Percentiles rank a stretch among this genome's conserved stretches.
These are phyloP conservation scores for Parachlorella kessleri DNA, from an alignment of 139 green algal genomes.

Conservation along the genomic window DNA sequence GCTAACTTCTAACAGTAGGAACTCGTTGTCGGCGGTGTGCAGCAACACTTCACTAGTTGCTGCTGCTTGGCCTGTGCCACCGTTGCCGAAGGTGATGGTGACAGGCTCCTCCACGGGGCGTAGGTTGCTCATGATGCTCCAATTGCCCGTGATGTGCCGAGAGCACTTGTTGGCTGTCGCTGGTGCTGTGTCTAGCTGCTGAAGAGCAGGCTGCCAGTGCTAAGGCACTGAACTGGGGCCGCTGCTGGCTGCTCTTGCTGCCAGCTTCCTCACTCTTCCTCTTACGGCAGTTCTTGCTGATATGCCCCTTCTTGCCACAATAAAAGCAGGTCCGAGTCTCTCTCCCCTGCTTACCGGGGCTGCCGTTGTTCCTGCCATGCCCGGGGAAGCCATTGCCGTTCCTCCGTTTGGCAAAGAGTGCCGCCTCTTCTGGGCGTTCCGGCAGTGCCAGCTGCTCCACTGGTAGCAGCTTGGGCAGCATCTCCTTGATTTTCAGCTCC, in stretches of 20 bases:
- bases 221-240: neutral
- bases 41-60: neutral
- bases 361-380: neutral
- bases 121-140: neutral
- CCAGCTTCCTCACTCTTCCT: neutral
- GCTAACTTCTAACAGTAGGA: neutral
- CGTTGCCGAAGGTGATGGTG: constrained; percentile 22
- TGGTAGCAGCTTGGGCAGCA: neutral
- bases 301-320: neutral
- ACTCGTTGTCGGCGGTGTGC: neutral
- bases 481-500: neutral
- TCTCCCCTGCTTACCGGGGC: neutral
- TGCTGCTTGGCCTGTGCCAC: neutral
- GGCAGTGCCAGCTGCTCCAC: neutral
- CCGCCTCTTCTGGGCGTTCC: neutral
- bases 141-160: neutral
- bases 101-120: neutral
- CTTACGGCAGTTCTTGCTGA: neutral
- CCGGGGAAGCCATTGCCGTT: neutral
- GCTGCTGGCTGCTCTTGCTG: constrained; percentile 1
- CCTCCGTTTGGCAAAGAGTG: neutral
- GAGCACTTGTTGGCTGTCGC: neutral
- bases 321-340: neutral
- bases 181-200: neutral
- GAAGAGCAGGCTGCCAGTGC: neutral